Conservation (phyloP, 108 stramenopile species). For the Nannochloropsis granulata region DNA sequence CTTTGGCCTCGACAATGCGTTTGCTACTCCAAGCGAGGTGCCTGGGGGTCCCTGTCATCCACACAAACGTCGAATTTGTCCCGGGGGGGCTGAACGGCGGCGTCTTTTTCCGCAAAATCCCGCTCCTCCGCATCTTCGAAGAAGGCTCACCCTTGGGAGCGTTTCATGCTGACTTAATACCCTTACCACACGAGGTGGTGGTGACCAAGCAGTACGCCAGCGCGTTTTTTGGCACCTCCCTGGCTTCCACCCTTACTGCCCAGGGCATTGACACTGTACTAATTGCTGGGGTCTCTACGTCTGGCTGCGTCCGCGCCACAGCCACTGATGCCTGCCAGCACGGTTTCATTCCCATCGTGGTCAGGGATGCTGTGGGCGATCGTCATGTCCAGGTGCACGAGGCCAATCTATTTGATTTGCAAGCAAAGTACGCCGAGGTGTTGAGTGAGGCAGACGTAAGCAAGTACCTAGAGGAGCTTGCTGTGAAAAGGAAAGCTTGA, state of each 20-base stretch:
- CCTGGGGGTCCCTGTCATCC: neutral
- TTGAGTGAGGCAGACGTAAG: neutral
- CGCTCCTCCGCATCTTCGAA: neutral
- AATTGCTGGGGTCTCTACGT: neutral
- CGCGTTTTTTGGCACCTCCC: neutral
- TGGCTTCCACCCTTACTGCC: neutral
- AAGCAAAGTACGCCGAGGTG: neutral
- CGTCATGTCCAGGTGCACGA: neutral
- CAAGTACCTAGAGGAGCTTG: neutral
- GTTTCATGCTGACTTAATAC: neutral
- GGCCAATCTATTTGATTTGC: neutral
- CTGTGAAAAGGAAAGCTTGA: neutral
- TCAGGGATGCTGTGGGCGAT: neutral
- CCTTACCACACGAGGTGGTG: neutral
- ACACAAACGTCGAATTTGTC: neutral
- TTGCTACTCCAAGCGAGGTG: neutral
- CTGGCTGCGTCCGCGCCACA: neutral
- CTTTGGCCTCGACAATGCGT: neutral
- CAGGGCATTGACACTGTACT: neutral
- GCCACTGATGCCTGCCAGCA: neutral
- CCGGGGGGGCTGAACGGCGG: neutral
- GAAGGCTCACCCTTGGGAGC: neutral
- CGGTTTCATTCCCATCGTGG: neutral
- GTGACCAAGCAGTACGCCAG: neutral
- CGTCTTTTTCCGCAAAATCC: neutral